phyloP scores from a whole-genome alignment of 1,139 yeast species.

The Candida freyschussii region DNA sequence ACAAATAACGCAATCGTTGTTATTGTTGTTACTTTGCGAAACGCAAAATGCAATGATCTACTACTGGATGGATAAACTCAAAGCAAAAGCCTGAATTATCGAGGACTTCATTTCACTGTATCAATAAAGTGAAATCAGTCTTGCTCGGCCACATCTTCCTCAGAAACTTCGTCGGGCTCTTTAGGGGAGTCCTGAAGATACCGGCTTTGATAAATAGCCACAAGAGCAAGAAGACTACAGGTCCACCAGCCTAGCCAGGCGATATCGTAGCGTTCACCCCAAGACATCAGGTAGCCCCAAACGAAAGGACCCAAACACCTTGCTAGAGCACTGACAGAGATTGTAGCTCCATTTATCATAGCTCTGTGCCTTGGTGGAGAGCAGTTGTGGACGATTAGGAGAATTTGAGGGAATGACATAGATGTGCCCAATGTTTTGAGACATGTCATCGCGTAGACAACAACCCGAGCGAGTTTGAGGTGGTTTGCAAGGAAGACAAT shows the following conservation, averaged over 20 bases:
- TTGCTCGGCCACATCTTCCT: neutral
- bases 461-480: constrained; percentile 6
- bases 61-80: too few species aligned
- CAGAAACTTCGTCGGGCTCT: constrained; percentile 15
- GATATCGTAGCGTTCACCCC: constrained; percentile 37
- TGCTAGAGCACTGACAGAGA: constrained; percentile 49
- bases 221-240: constrained; percentile 35
- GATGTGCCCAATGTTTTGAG: constrained; percentile 32
- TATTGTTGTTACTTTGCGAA: too few species aligned
- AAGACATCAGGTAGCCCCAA: constrained; percentile 56
- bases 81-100: too few species aligned
- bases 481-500: constrained; percentile 33
- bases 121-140: too few species aligned
- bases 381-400: constrained; percentile 44
- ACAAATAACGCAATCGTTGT: constrained; percentile 11
- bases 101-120: too few species aligned
- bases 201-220: constrained; percentile 25
- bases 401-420: constrained; percentile 38
- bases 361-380: constrained; percentile 46
- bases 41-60: too few species aligned
- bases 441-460: constrained; percentile 28
- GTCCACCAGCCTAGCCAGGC: constrained; percentile 52
- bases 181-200: constrained; percentile 20
- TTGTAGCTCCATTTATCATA: constrained; percentile 44
- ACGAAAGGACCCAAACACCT: constrained; percentile 53